phyloP scores from a whole-genome alignment of 192 early-diverging fungal species.

The Backusella mclennaniae region DNA sequence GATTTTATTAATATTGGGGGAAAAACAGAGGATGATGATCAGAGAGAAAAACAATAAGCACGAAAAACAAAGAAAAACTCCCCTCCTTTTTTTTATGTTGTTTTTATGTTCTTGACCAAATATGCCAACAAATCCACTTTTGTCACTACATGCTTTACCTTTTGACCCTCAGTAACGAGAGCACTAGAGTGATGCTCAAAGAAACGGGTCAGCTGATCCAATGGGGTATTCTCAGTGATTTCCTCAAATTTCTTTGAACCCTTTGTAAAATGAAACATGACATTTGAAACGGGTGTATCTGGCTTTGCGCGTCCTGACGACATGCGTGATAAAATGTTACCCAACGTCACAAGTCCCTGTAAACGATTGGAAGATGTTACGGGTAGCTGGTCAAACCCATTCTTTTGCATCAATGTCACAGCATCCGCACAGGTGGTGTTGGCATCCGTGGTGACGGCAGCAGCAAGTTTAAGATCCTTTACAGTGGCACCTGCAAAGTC shows the following conservation, averaged over 20 bases:
- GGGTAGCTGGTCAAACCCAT: conserved; percentile 94
- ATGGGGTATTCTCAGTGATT: conserved; percentile 81
- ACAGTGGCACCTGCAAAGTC: conserved; percentile 84
- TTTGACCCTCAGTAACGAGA: conserved; percentile 79
- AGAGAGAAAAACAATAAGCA: too few relatives aligned
- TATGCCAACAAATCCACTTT: conserved; percentile 89
- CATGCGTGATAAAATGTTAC: conserved; percentile 58
- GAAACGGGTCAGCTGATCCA: conserved; percentile 81
- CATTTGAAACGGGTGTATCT: conserved; percentile 65
- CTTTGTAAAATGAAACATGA: conserved; percentile 78
- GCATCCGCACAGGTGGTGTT: conserved; percentile 72
- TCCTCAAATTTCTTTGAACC: conserved; percentile 75
- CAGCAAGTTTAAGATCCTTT: conserved; percentile 71
- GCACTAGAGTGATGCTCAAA: conserved; percentile 92
- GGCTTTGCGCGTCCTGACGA: conserved; percentile 66
- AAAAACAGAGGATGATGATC: too few relatives aligned
- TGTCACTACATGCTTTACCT: conserved; percentile 82
- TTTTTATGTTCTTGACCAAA: conserved; percentile 59
- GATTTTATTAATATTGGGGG: too few relatives aligned
- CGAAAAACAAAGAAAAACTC: too few relatives aligned
- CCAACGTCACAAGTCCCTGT: conserved; percentile 86
- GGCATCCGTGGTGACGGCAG: conserved; percentile 82
- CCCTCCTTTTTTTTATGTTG: too few relatives aligned
- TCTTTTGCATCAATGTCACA: conserved; percentile 81
- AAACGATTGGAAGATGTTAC: conserved; percentile 76